Base-by-base conservation (phyloP, 2,329 filamentous ascomycete species). In the Curvularia spicifera region DNA sequence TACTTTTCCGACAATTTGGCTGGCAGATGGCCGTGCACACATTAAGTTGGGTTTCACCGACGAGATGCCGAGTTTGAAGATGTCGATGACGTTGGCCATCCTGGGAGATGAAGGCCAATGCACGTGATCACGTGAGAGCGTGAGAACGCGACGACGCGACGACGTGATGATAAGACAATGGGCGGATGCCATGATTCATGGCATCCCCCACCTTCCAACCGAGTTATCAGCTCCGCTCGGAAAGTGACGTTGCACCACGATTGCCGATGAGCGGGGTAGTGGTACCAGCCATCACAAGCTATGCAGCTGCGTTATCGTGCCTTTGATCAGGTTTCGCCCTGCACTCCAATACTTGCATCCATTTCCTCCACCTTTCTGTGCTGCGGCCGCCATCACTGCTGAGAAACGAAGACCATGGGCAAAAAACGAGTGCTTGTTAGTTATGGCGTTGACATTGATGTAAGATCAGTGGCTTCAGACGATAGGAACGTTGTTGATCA, bases 251-350 rank as follows among this genome's bases (percentile, higher is more conserved):
- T 56, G n/a, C 7, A 31, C 39, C 55, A 15, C 33, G 33, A 48
- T 29, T 40, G 8, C 46, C 5, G 20, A 39, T 53, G 61, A 57
- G 61, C 63, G 63, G 60, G 61, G 61, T 60, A 61, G 55, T 49
- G 59, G 24, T 22, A n/a, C 49, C 18, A 50, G 56, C 56, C 53
- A 56, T 35, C 33, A 35, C 12, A 12, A 31, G 29, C 29, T 31
- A 31, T 31, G 29, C 29, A 35, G 33, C 33, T 15, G 33, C 13
- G 33, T 35, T 35, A 35, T 35, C 33, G 13, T 35, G 33, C 33
- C 33, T n/a, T n/a, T 15, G 33, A 35, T 15, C 13, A 35, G 33
- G 9, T 12, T 15, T 12, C 3, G 33, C 33, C 12, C 13, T 15
- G 12, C 4, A n/a, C 9, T 35, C 33, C 13, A 35, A 35, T n/a